Evolutionary conservation across 2,329 filamentous ascomycete genomes (phyloP), one percentile per base, ranked within the genome.

Genomic region (Exophiala spinifera): DNA sequence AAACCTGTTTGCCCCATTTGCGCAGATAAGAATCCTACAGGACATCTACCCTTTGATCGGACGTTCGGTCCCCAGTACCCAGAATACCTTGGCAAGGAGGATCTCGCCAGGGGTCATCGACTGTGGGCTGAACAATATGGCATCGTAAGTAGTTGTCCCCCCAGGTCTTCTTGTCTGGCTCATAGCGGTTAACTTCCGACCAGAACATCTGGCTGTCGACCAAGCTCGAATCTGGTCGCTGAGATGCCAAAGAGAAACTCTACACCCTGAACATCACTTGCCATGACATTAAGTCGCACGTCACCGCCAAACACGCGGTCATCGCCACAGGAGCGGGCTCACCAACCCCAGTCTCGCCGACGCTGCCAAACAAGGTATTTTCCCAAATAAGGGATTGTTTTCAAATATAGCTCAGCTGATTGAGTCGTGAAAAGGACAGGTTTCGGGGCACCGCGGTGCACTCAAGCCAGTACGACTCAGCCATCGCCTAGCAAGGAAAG

Each of bases 141-240:
- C 25, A 61, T 66, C 43, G 64, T 46, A 17, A 42, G 34, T n/a
- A n/a, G n/a, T n/a, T n/a, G n/a, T n/a, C n/a, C n/a, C n/a, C n/a
- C n/a, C n/a, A n/a, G n/a, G n/a, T n/a, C n/a, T n/a, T n/a, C n/a
- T n/a, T n/a, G n/a, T n/a, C n/a, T n/a, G n/a, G n/a, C n/a, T n/a
- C n/a, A n/a, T n/a, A n/a, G n/a, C 11, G 11, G 15, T 17, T 17
- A 13, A 37, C 34, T 17, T 37, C 4, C 13, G 4, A 3, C 14
- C 23, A 34, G 49, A 77, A 78, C 55, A 67, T 79, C 2, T 74
- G 76, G 69, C 67, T 68, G 28, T 68, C 67, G 10, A 74, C 72
- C 3, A 68, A 57, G 0, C 63, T 79, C 17, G 66, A 63, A 3
- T 70, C 66, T 3, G 70, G 72, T 1, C 62, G 63, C 0, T 77